Evolutionary conservation across 441 rosid species (phyloP).

Genomic region (Eruca vesicaria): DNA sequence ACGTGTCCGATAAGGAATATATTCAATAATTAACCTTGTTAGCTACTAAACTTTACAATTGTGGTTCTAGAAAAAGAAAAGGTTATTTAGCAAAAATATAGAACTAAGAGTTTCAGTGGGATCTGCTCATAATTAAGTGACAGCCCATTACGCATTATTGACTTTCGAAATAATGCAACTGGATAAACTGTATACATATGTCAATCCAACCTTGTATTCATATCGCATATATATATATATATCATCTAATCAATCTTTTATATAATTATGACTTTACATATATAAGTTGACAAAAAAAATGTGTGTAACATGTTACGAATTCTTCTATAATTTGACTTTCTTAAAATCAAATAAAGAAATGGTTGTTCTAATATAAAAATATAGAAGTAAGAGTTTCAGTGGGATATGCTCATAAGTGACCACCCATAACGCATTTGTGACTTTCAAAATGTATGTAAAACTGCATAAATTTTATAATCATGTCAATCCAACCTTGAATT

Average conservation of each 20-base stretch:
- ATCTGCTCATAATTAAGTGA: background rate
- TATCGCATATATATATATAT: background rate
- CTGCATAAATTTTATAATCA: background rate
- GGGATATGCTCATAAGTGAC: slow-evolving; percentile 7
- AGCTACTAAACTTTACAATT: background rate
- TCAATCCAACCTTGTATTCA: background rate
- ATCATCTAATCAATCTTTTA: background rate
- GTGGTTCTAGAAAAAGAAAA: background rate
- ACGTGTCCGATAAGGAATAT: no score
- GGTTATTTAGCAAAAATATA: background rate
- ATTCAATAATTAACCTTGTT: background rate
- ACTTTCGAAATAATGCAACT: background rate
- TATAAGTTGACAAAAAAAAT: background rate
- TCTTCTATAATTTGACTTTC: no score
- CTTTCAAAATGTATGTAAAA: background rate
- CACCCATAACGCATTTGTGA: slow-evolving; percentile 18
- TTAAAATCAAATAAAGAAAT: no score
- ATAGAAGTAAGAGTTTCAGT: background rate
- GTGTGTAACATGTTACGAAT: background rate
- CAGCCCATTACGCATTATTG: slow-evolving; percentile 19
- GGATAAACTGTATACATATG: background rate
- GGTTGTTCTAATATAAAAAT: background rate
- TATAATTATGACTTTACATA: background rate
- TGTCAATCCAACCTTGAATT: background rate
- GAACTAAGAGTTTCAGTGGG: background rate